Base-by-base conservation (phyloP, 371 early-diverging fungal species). In the Mortierella sp. region DNA sequence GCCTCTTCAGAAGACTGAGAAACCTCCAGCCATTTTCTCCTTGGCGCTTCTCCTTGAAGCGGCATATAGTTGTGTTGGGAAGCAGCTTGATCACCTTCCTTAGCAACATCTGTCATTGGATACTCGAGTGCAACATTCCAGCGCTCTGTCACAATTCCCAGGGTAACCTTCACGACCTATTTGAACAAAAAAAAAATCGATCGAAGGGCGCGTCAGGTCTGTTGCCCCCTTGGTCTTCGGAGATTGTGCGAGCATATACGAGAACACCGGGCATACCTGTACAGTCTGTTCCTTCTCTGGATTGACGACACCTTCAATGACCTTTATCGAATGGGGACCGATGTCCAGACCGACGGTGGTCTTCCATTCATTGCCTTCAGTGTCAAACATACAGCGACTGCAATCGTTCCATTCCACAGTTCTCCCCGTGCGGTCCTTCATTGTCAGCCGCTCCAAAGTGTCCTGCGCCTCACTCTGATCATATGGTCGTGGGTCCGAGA, bases 261-360 rank as follows among this genome's bases (percentile, higher is more conserved):
- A 41, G 2, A 29, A 31, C 10, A 31, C 5, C 6, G 10, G 6
- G 8, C 41, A 63, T 88, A 90, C 92, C 87, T 91, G 91, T 8
- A 95, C 58, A n/a, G 90, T 92, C 22, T 90, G 90, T 31, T 90
- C 90, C 29, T 87, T 88, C 48, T 82, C 73, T 1, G 95, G 93
- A 1, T 86, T 41, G n/a, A 95, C 71, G 10, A 67, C 65, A 6
- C 93, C 92, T 82, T 95, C 93, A 61, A 93, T 77, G 0, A 93
- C 92, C 43, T 90, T 90, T 31, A 83, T 90, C 58, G 87, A 88
- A 44, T 88, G 87, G 39, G 91, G 90, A 10, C 64, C 67, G 19
- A 95, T 70, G 22, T 85, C 79, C 55, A 95, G 76, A 71, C 91
- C 87, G 29, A 79, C 87, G 7, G 48, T 26, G 41, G 86, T 75